These are phyloP conservation scores for Sarocladium kiliense DNA, from an alignment of 2,329 filamentous ascomycete genomes.

Conservation along the genomic window DNA sequence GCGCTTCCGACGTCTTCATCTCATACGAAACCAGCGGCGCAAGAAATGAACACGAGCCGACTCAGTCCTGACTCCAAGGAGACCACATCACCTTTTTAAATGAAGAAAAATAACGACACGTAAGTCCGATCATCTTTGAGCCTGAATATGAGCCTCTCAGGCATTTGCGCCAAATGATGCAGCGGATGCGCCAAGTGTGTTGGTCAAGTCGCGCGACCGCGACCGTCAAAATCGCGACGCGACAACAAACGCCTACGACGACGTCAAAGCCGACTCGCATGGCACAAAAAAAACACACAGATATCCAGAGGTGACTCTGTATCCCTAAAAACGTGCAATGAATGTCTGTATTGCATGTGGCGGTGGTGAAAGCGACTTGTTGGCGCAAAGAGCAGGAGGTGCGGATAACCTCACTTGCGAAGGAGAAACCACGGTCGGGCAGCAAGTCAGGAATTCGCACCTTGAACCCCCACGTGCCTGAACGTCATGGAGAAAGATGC, in stretches of 20 bases:
- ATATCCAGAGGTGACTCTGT: neutral
- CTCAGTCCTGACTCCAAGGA: too few relatives aligned
- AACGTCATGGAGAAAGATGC: neutral
- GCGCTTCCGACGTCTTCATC: too few relatives aligned
- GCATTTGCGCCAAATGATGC: too few relatives aligned
- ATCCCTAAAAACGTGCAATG: neutral
- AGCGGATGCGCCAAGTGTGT: neutral
- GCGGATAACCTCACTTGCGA: constrained; percentile 14
- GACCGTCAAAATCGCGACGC: constrained; percentile 11
- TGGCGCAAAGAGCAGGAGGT: constrained; percentile 7
- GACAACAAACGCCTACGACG: neutral
- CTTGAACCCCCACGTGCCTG: neutral
- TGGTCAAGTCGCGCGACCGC: constrained; percentile 9
- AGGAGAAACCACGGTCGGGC: neutral
- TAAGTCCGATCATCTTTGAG: too few relatives aligned
- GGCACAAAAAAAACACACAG: constrained; percentile 5
- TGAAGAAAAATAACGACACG: too few relatives aligned
- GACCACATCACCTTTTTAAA: too few relatives aligned
- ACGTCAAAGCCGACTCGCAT: neutral
- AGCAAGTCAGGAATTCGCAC: neutral
- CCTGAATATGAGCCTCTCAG: too few relatives aligned
- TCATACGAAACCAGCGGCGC: too few relatives aligned
- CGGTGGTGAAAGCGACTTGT: constrained; percentile 9
- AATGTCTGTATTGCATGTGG: neutral
- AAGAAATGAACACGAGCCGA: too few relatives aligned